Evolutionary conservation across 2,329 filamentous ascomycete species (phyloP), one percentile per base, ranked within the genome.

Genomic region (Didymella arachidicola): DNA sequence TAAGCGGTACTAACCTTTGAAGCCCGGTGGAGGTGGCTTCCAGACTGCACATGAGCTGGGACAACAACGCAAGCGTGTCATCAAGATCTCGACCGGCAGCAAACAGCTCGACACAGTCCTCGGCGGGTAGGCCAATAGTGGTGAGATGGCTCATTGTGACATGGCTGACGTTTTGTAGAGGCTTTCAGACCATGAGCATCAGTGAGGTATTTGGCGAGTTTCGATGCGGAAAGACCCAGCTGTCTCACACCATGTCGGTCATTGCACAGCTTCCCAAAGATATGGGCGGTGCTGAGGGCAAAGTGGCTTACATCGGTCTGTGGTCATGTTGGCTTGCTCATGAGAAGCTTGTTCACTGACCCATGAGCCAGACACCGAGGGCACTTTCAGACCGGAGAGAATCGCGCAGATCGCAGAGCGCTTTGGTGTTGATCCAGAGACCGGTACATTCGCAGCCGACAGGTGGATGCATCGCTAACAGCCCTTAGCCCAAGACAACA

Each of bases 111-210:
- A 90, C 72, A 75, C 82, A 16, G 86, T 88, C 57, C 81, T 90
- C 4, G 85, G 84, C 64, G 88, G 88, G 85, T 86, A 64, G 67
- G 71, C 61, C 4, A 16, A 32, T 16, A 10, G 3, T 50, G 18
- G 10, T n/a, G 16, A 12, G 25, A 12, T 22, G 19, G 19, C 38
- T 4, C 8, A 11, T 6, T 7, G 19, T 14, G 19, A 44, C 19
- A 22, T 30, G 44, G 27, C 62, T 72, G 7, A 76, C 54, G 12
- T 25, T 14, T 0, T 18, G 7, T 41, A 87, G 86, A 61, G 87
- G 87, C 25, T 89, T 90, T 65, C 86, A 89, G 72, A 89, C 86
- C 42, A 87, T 87, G 84, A 89, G 86, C 68, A 88, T 90, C 71
- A 89, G 84, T 64, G 87, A 87, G 68, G 82, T 86, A 26, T 87